phyloP scores from a whole-genome alignment of 345 rosid genomes.

The Laguncularia racemosa region DNA sequence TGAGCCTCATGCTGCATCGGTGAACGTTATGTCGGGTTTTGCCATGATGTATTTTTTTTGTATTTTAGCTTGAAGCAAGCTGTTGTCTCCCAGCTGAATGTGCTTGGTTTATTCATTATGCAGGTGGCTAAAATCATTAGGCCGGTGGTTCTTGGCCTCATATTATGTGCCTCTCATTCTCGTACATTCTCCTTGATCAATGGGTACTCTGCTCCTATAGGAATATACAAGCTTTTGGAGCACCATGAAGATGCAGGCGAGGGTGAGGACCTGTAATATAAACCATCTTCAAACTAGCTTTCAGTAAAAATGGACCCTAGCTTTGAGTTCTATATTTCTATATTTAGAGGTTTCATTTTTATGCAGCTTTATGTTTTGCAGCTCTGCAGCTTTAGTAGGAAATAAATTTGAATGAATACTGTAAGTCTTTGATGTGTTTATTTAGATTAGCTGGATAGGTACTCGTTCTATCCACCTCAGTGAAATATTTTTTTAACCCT shows the following conservation, averaged over 20 bases:
- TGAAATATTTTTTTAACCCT: too few relatives aligned
- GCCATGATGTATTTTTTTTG: neutral
- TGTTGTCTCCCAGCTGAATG: neutral
- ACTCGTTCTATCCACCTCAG: too few relatives aligned
- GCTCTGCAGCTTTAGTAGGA: too few relatives aligned
- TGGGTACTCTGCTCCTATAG: constrained; percentile 81
- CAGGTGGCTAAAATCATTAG: constrained; percentile 74
- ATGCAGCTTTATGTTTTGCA: too few relatives aligned
- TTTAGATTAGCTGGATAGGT: too few relatives aligned
- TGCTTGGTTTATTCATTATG: constrained; percentile 13
- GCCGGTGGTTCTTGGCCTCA: constrained; percentile 65
- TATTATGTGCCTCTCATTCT: constrained; percentile 77
- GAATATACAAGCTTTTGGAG: constrained; percentile 77
- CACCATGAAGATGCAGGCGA: constrained; percentile 78
- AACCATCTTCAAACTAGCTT: too few relatives aligned
- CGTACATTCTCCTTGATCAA: constrained; percentile 84
- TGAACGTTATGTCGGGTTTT: neutral
- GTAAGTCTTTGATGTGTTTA: too few relatives aligned
- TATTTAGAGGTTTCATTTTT: too few relatives aligned
- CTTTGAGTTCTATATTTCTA: too few relatives aligned
- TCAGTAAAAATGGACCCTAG: too few relatives aligned
- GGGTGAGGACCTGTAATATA: constrained; percentile 29
- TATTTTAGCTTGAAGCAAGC: neutral
- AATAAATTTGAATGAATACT: too few relatives aligned
- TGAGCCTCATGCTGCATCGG: constrained; percentile 16